Evolutionary conservation across 768 basidiomycete species (phyloP), one percentile per base, ranked within the genome.

Genomic region (Rhodocollybia butyracea): DNA sequence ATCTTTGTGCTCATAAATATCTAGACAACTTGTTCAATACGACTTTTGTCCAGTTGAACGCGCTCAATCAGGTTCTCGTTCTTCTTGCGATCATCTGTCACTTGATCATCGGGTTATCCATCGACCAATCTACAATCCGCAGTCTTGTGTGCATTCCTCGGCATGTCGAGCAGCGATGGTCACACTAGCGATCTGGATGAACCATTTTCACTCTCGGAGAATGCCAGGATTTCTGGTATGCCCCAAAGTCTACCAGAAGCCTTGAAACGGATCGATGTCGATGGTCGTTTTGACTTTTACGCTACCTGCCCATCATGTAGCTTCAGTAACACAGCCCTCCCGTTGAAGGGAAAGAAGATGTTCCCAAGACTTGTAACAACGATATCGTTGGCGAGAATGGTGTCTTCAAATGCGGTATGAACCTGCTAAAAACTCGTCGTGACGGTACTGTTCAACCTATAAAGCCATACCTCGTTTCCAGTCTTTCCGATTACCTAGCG

Each of bases 1-100:
- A n/a, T 21, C 34, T 40, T n/a, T 36, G 8, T 36, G 21, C 48
- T 51, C 26, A 51, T 10, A 32, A 3, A 21, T 22, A 13, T 26
- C 2, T 22, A 60, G 59, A 47, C 3, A 36, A 57, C 24, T 2
- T 51, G 30, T 38, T 21, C 31, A 22, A 19, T 22, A 46, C 57
- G 26, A 46, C 52, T 11, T 12, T 60, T 5, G 31, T 26, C 6
- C 19, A 54, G 17, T 19, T 57, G 26, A 53, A 55, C 15, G 22
- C 38, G 10, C 1, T 60, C 17, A 54, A 53, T 13, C 59, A 60
- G 24, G 32, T 57, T 24, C 51, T 40, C 39, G 15, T 57, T 13
- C 32, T 60, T 10, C 56, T 60, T n/a, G 56, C 56, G 13, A 43
- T 60, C 10, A 43, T 60, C 11, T 60, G 54, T 54, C 26, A 60